These are phyloP conservation scores for Alternaria solani DNA, from an alignment of 2,329 filamentous ascomycete species.

Conservation along the genomic window DNA sequence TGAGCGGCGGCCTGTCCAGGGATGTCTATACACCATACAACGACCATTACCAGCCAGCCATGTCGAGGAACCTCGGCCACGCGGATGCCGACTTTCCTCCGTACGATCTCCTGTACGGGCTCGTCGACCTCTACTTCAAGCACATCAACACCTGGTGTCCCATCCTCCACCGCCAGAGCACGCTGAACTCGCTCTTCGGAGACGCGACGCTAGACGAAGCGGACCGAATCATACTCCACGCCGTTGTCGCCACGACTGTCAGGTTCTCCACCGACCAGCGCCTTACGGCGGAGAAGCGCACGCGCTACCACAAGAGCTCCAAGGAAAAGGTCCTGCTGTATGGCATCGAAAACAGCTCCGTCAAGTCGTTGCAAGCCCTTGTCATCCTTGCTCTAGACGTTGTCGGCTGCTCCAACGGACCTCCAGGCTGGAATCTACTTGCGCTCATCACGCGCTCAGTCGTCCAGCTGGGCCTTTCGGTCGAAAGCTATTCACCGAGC, in stretches of 20 bases:
- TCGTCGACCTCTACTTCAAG: constrained; percentile 70
- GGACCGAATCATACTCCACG: constrained; percentile 82
- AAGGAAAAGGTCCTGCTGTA: constrained; percentile 89
- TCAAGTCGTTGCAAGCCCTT: constrained; percentile 85
- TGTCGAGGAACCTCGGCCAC: constrained; percentile 38
- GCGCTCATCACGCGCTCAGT: constrained; percentile 88
- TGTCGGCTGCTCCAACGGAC: constrained; percentile 85
- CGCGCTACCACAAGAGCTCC: constrained; percentile 78
- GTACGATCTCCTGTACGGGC: constrained; percentile 66
- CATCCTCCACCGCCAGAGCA: constrained; percentile 85
- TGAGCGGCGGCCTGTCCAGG: constrained; percentile 36
- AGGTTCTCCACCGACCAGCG: constrained; percentile 81
- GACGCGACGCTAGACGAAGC: constrained; percentile 75
- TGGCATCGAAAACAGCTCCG: constrained; percentile 87
- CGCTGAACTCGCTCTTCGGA: constrained; percentile 82
- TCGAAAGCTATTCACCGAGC: constrained; percentile 80
- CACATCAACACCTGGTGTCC: constrained; percentile 78
- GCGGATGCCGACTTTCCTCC: constrained; percentile 62
- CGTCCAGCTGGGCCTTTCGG: constrained; percentile 84
- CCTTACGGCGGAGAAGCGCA: constrained; percentile 75
- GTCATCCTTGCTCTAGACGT: constrained; percentile 87
- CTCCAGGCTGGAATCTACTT: constrained; percentile 90
- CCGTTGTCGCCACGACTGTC: constrained; percentile 87
- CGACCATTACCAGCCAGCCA: constrained; percentile 42
- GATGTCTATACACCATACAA: constrained; percentile 42